Conservation (phyloP, 108 stramenopile species). For the Nitzschia sp. region DNA sequence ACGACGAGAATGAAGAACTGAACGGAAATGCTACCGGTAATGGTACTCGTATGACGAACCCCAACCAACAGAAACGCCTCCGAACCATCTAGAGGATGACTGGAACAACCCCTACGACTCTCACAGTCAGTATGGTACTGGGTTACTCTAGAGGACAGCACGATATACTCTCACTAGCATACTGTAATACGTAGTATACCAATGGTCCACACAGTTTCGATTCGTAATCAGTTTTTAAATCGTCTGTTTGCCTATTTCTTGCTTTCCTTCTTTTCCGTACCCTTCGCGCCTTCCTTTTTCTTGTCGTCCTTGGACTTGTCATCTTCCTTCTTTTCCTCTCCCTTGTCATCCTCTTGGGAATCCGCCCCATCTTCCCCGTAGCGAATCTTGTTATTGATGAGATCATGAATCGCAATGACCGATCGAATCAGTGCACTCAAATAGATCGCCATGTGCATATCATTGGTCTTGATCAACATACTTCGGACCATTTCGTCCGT, state of each 20-base stretch:
- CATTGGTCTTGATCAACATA: slow-evolving; percentile 96
- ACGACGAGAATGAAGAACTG: background rate
- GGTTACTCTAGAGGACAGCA: too few relatives aligned
- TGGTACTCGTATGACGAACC: too few relatives aligned
- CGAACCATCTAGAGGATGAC: background rate
- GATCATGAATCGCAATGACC: slow-evolving; percentile 96
- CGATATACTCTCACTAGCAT: too few relatives aligned
- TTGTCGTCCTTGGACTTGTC: slow-evolving; percentile 23
- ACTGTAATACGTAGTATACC: too few relatives aligned
- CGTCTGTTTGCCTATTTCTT: background rate
- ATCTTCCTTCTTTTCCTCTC: slow-evolving; percentile 40
- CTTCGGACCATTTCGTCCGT: slow-evolving; percentile 88
- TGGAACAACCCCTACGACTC: too few relatives aligned
- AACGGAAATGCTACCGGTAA: background rate
- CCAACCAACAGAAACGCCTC: background rate
- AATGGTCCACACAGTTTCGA: too few relatives aligned
- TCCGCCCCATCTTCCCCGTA: slow-evolving; percentile 61
- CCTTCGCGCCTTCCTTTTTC: slow-evolving; percentile 33
- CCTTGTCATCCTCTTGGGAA: slow-evolving; percentile 49
- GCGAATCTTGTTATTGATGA: slow-evolving; percentile 94
- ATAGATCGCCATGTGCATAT: slow-evolving; percentile 96
- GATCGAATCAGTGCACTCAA: slow-evolving; percentile 87
- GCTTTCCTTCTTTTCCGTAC: background rate
- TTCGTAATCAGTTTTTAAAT: too few relatives aligned
- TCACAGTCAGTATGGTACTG: too few relatives aligned